Evolutionary conservation across 2,329 filamentous ascomycete species (phyloP).

Genomic region (Lachnellula willkommii): DNA sequence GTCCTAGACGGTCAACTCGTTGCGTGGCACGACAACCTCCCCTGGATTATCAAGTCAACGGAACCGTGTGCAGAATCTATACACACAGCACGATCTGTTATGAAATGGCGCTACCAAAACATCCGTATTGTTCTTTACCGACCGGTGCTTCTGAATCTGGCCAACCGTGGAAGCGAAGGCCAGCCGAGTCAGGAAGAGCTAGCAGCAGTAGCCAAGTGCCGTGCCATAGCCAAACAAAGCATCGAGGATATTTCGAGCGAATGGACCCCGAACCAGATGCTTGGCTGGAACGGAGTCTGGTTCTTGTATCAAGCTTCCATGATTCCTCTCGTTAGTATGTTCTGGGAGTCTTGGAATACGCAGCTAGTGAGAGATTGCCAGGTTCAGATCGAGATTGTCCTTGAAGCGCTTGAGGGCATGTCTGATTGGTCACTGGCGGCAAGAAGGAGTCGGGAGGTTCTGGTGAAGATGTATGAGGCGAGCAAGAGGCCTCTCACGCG

Average conservation of each 20-base stretch:
- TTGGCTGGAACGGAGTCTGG: conserved; percentile 77
- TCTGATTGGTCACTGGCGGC: conserved; percentile 61
- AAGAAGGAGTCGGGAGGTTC: conserved; percentile 56
- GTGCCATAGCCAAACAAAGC: conserved; percentile 62
- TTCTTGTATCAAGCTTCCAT: conserved; percentile 76
- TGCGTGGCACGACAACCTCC: conserved; percentile 67
- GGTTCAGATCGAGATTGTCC: conserved; percentile 52
- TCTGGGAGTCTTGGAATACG: conserved; percentile 51
- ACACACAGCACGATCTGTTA: conserved; percentile 64
- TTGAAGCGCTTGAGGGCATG: conserved; percentile 58
- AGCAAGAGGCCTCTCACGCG: conserved; percentile 26
- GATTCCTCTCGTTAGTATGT: conserved; percentile 70
- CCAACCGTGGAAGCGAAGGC: conserved; percentile 32
- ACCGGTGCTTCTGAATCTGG: conserved; percentile 63
- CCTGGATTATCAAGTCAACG: conserved; percentile 56
- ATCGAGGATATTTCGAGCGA: conserved; percentile 68
- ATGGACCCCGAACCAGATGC: conserved; percentile 68
- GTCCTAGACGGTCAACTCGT: conserved; percentile 63
- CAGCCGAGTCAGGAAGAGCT: conserved; percentile 53
- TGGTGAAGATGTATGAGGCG: conserved; percentile 60
- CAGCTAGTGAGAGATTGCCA: conserved; percentile 41
- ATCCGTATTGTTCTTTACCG: conserved; percentile 71
- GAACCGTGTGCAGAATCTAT: conserved; percentile 67
- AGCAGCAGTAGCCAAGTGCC: conserved; percentile 62
- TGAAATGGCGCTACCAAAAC: conserved; percentile 80